phyloP scores from a whole-genome alignment of 139 green algal species.

The Astrephomene gubernaculifera region DNA sequence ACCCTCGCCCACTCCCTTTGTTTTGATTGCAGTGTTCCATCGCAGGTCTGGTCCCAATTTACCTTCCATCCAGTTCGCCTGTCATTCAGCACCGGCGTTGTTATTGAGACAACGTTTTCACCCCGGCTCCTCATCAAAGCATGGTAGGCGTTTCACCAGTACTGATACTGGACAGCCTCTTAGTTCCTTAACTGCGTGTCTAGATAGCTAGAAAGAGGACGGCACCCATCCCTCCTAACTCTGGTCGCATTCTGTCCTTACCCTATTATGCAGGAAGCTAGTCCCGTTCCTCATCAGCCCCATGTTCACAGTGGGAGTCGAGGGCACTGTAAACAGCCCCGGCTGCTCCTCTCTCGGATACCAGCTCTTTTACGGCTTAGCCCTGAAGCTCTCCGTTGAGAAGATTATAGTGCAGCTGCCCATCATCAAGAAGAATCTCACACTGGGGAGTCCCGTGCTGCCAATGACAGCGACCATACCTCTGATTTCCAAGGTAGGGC shows the following conservation, averaged over 20 bases:
- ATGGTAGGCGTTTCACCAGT: conserved; percentile 8
- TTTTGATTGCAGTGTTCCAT: conserved; percentile 2
- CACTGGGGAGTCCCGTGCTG: background rate
- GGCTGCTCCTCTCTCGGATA: conserved; percentile 1
- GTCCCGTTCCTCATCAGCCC: background rate
- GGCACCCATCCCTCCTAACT: too few species aligned
- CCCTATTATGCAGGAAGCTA: background rate
- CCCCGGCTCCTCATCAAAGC: background rate
- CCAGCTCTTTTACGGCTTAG: background rate
- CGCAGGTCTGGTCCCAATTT: background rate
- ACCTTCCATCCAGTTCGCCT: background rate
- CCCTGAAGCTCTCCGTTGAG: background rate
- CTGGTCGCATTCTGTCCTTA: too few species aligned
- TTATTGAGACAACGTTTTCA: background rate
- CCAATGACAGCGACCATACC: background rate
- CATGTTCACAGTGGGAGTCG: background rate
- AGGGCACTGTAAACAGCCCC: background rate
- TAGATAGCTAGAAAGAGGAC: too few species aligned
- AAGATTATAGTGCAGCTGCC: background rate
- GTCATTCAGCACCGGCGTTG: background rate
- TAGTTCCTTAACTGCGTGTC: too few species aligned
- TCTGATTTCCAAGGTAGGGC: background rate
- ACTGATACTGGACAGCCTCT: too few species aligned
- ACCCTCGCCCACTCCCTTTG: too few species aligned
- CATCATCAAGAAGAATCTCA: background rate